Conservation (phyloP, 495 filamentous ascomycete genomes). For the Penicillium ucsense region DNA sequence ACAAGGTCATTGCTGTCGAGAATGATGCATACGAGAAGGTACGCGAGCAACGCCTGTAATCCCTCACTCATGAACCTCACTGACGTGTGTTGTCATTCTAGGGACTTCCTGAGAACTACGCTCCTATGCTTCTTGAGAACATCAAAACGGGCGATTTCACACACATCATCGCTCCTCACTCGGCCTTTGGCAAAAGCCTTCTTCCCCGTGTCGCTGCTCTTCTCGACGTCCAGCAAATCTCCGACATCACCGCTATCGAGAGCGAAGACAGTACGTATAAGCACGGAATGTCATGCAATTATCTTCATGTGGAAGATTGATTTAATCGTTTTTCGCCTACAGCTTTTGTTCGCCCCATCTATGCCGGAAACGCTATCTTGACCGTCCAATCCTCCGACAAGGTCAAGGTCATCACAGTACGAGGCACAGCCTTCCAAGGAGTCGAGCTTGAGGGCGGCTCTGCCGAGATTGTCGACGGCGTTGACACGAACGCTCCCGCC, state of each 20-base stretch:
- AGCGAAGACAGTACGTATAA: conserved; percentile 64
- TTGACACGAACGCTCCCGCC: conserved; percentile 52
- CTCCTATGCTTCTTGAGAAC: conserved; percentile 87
- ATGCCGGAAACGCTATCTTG: conserved; percentile 93
- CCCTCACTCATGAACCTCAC: too few species aligned
- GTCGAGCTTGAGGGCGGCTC: conserved; percentile 40
- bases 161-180: conserved; percentile 82
- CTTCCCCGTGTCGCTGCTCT: conserved; percentile 93
- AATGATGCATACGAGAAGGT: conserved; percentile 91
- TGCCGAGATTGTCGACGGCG: conserved; percentile 37
- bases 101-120: conserved; percentile 91
- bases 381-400: conserved; percentile 87
- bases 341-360: conserved; percentile 93
- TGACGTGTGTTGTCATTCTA: conserved; percentile 21
- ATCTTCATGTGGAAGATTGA: conserved; percentile 13
- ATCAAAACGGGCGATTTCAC: conserved; percentile 89
- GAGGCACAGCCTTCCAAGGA: conserved; percentile 76
- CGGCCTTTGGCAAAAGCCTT: conserved; percentile 93
- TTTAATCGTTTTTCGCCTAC: conserved; percentile 7
- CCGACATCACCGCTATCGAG: conserved; percentile 79
- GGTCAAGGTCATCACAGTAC: conserved; percentile 83
- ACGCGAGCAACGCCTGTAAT: neutral
- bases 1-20: conserved; percentile 83
- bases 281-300: neutral
- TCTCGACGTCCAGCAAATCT: conserved; percentile 85